phyloP scores from a whole-genome alignment of 345 rosid genomes.

The Populus nigra region DNA sequence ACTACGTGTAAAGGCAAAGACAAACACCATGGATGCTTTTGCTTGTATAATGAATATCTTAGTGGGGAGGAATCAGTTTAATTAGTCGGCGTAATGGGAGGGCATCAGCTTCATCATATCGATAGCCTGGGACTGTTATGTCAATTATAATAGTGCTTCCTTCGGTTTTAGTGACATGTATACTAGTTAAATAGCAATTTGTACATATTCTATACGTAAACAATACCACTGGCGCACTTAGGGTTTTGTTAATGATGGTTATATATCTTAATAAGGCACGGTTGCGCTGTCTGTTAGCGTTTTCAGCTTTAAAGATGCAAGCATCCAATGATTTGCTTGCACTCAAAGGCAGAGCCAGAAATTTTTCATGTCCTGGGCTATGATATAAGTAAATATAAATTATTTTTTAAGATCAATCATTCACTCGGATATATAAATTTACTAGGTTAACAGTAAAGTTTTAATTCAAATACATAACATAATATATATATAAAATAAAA shows the following conservation, averaged over 20 bases:
- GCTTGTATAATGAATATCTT: neutral
- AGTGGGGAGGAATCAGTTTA: constrained; percentile 7
- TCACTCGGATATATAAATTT: no score
- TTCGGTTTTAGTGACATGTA: neutral
- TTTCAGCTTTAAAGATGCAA: no score
- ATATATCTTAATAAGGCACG: no score
- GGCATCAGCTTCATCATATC: constrained; percentile 15
- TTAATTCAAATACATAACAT: no score
- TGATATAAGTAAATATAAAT: no score
- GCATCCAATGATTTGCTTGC: no score
- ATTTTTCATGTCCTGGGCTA: no score
- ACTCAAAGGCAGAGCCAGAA: no score
- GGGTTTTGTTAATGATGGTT: neutral
- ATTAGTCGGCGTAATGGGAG: constrained; percentile 9
- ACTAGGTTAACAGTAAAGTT: no score
- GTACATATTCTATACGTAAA: neutral
- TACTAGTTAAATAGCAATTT: neutral
- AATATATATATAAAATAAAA: no score
- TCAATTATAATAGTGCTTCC: neutral
- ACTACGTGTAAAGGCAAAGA: constrained; percentile 26
- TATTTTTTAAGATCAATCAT: no score
- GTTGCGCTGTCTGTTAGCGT: no score
- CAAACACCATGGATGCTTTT: constrained; percentile 12
- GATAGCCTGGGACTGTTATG: neutral
- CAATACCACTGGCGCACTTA: neutral